Base-by-base conservation (phyloP, 352 stramenopile species). In the Globisporangium cystogenes region DNA sequence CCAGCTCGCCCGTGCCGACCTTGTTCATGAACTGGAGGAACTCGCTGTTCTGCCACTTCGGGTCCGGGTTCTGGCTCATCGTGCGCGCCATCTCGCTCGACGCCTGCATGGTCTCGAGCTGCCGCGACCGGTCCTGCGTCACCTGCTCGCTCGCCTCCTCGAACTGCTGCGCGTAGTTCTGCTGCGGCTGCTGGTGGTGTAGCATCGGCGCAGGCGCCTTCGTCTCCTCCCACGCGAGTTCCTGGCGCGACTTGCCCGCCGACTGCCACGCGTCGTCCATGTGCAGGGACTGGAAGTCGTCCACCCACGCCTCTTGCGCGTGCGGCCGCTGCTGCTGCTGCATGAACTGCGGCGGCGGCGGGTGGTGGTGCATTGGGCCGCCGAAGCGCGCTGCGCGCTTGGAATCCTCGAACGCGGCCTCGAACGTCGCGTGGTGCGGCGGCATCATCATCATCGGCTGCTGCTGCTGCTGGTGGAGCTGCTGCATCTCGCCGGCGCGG, bases 11-110 rank as follows among this genome's bases (percentile, higher is more conserved):
- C 6, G 60, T 65, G 48, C 77, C 74, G 35, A 94, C 74, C 56
- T 92, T 70, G 53, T 90, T 77, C 82, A 94, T 91, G 49, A 94
- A 94, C 59, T 90, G 66, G 43, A 92, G 65, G 53, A 94, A 94
- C 50, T 94, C 76, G 65, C 84, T 94, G 53, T 91, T 86, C 59
- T 94, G 81, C 57, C 70, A 94, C 60, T 89, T 90, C 2, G 77
- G 70, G 55, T 93, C 76, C 10, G 67, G 67, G 59, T 90, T 89
- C 59, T 90, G 77, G 49, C 70, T 76, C 82, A 94, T 89, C 5
- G 76, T 81, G 36, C 67, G 72, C 48, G 82, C 82, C 75, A 92
- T 90, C 24, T 87, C 72, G 53, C 55, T 69, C 14, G 79, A 89
- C 10, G 64, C 74, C 23, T 80, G 67, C 55, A 75, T 66, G n/a